Evolutionary conservation across 1,139 yeast species (phyloP), one percentile per base, ranked within the genome.

Genomic region (Candida albicans): DNA sequence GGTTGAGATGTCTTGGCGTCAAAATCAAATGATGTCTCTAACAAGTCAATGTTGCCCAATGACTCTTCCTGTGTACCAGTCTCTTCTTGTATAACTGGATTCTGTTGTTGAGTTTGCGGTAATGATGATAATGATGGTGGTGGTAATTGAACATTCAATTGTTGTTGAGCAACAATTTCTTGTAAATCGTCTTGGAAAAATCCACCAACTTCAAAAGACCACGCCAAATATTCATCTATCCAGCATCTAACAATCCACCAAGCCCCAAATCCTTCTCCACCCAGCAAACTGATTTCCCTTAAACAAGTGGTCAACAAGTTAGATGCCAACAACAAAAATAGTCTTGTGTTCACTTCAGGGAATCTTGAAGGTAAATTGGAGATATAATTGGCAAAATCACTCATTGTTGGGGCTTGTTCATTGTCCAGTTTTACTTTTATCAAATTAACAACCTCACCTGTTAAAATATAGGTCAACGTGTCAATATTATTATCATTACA

Each of bases 201-300:
- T 0, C 89, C 88, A 8, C 89, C 87, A 40, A 83, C 63, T 55
- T 85, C 91, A 18, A 85, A 84, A 43, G 77, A 66, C 84, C 89
- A 84, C 1, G 76, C 75, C 52, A 84, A 67, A 75, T 81, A 85
- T 56, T 85, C 93, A 56, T 83, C 88, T 7, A 83, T 69, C 91
- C 95, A 87, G 58, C 89, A 82, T 44, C 87, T 69, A 11, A 86
- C 73, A 31, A 80, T 76, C 90, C 91, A 86, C 91, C 95, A 86
- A 1, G 84, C 79, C 9, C 84, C 84, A 59, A 86, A 84, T 1
- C 84, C 77, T 40, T 74, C 76, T 2, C 85, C 84, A 2, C 84
- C 82, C 26, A 68, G 65, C 45, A 80, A 67, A 40, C 84, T 77
- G 45, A 84, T 78, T 52, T 82, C 87, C 44, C 87, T 67, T 33